Evolutionary conservation across 371 early-diverging fungal species (phyloP).

Genomic region (Zychaea mexicana): DNA sequence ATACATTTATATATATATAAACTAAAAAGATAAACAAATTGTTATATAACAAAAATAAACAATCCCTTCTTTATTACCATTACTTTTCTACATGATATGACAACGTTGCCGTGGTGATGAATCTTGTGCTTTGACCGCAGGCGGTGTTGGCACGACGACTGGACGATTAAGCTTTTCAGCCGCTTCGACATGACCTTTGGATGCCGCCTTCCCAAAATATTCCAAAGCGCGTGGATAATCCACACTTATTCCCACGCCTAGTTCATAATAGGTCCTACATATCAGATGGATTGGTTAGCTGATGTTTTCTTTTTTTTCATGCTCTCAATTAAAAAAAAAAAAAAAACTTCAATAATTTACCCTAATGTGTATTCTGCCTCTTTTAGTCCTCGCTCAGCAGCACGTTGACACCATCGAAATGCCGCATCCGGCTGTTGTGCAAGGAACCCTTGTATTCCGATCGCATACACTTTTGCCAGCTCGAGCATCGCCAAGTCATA

Average conservation of each 20-base stretch:
- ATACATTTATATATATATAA: too few relatives aligned
- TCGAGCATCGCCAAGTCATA: conserved; percentile 40
- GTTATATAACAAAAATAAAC: background rate
- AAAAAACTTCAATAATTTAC: conserved; percentile 16
- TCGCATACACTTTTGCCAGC: conserved; percentile 29
- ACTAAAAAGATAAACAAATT: background rate
- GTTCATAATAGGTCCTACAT: conserved; percentile 24
- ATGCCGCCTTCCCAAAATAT: conserved; percentile 33
- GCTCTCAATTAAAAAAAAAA: background rate
- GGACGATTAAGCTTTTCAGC: conserved; percentile 28
- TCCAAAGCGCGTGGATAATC: conserved; percentile 34
- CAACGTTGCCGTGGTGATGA: background rate
- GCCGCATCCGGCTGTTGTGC: conserved; percentile 25
- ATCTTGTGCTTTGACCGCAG: background rate
- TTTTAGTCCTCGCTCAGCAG: conserved; percentile 32
- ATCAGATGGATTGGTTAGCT: background rate
- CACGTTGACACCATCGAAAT: conserved; percentile 42
- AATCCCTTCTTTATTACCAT: background rate
- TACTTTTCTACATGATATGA: conserved; percentile 1
- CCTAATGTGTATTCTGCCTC: conserved; percentile 44
- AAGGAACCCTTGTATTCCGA: conserved; percentile 32
- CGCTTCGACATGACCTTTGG: conserved; percentile 28
- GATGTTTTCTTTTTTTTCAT: background rate
- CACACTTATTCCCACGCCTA: conserved; percentile 18
- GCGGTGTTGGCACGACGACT: background rate